phyloP scores from a whole-genome alignment of 2,329 filamentous ascomycete genomes.

The Colletotrichum filicis region DNA sequence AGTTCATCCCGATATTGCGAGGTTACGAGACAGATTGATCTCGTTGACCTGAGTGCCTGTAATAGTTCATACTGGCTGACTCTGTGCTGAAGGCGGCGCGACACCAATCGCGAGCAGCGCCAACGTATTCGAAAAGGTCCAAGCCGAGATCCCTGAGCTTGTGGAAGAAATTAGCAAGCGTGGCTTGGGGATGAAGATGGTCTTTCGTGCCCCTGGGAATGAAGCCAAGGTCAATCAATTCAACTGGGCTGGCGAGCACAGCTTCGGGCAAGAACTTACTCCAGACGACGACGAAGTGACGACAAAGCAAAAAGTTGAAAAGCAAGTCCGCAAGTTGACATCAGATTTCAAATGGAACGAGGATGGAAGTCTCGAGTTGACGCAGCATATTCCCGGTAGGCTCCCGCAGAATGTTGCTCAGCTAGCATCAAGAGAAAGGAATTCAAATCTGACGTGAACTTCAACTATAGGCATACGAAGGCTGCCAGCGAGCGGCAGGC shows the following conservation, averaged over 20 bases:
- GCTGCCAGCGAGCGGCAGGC: conserved; percentile 22
- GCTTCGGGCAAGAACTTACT: conserved; percentile 44
- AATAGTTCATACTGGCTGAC: neutral
- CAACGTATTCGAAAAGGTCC: conserved; percentile 30
- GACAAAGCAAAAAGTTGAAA: conserved; percentile 26
- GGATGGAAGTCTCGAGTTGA: conserved; percentile 33
- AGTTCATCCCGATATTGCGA: no score
- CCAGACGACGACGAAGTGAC: conserved; percentile 32
- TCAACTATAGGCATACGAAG: conserved; percentile 14
- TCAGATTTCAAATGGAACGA: conserved; percentile 31
- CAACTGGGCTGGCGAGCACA: conserved; percentile 35
- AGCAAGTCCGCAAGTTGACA: conserved; percentile 33
- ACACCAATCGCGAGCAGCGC: conserved; percentile 33
- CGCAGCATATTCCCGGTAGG: conserved; percentile 34
- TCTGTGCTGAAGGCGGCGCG: conserved; percentile 17
- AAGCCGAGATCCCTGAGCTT: conserved; percentile 34
- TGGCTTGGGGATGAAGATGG: conserved; percentile 38
- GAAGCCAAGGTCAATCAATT: conserved; percentile 36
- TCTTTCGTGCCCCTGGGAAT: conserved; percentile 36
- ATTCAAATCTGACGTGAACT: neutral
- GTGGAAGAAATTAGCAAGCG: conserved; percentile 32
- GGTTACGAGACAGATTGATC: no score
- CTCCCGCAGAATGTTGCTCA: no score
- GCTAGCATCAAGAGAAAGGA: no score
- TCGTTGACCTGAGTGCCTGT: neutral